Evolutionary conservation across 768 basidiomycete genomes (phyloP).

Genomic region (Amyloporia xantha): DNA sequence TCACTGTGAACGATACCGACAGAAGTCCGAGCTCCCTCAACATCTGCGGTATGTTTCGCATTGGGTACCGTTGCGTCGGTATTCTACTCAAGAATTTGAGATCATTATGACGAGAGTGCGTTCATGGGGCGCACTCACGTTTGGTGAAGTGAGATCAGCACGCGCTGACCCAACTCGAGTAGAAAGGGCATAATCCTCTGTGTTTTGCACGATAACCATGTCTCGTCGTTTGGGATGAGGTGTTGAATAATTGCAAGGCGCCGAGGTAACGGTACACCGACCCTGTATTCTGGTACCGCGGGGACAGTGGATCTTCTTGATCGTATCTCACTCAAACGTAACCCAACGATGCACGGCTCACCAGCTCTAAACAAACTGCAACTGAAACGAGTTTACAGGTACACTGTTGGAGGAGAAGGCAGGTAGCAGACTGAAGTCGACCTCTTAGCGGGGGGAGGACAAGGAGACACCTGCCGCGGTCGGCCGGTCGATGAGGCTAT

Average conservation of each 20-base stretch:
- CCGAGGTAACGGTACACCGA: background rate
- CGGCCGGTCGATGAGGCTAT: too few relatives aligned
- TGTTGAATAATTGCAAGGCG: background rate
- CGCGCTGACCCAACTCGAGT: background rate
- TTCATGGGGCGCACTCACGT: background rate
- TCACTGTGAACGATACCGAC: conserved; percentile 32
- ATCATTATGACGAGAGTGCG: background rate
- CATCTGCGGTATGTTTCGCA: conserved; percentile 30
- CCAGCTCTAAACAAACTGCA: too few relatives aligned
- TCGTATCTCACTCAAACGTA: conserved; percentile 1
- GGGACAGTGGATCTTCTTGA: background rate
- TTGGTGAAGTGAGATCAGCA: background rate
- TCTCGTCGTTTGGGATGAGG: background rate
- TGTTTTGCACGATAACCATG: conserved; percentile 6
- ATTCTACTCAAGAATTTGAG: background rate
- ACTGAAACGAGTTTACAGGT: too few relatives aligned
- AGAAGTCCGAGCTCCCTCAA: conserved; percentile 8
- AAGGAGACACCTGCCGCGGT: too few relatives aligned
- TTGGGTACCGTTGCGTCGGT: conserved; percentile 48
- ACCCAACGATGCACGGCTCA: too few relatives aligned
- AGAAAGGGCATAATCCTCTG: background rate
- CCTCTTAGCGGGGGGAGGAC: too few relatives aligned
- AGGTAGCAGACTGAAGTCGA: too few relatives aligned
- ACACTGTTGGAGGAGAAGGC: too few relatives aligned
- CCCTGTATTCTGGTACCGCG: background rate